Base-by-base conservation (phyloP, 345 rosid species). In the Populus nigra region DNA sequence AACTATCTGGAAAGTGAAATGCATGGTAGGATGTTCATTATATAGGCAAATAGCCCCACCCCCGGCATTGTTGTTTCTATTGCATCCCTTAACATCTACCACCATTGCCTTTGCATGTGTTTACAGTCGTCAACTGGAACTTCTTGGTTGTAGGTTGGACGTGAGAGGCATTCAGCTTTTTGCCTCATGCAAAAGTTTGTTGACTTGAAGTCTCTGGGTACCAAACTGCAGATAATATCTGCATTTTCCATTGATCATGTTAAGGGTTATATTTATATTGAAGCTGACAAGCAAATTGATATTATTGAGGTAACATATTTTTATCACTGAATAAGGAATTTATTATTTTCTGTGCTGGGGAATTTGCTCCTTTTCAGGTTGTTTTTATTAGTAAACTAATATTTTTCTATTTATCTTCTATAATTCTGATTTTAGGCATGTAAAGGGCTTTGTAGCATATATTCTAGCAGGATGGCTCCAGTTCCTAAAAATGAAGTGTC, bases 121-220 rank as follows among this genome's bases (percentile, higher is more conserved):
- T 74, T 17, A 10, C 31, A 22, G 47, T 5, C n/a, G 69, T 83
- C 29, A 22, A 47, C 57, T 79, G 57, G 76, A 71, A 77, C 63
- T 77, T 84, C 63, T 84, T 53, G 55, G 75, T 43, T 81, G 80
- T 83, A 93, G 99, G 87, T 86, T 84, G 97, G 96, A 72, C 90
- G 93, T 25, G 98, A 96, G 88, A 88, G 82, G 83, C 91, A 88
- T 77, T 90, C 89, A 1, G 94, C 86, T 43, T 90, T 96, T 82
- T 96, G 97, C 79, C 91, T 96, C 72, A 96, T 92, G 98, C 97
- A 92, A 89, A 96, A 96, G 78, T 96, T 86, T 88, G 87, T 87
- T n/a, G 95, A 93, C 84, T 39, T 93, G 86, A 79, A 86, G 71
- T 82, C 90, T 81, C 82, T 91, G 7, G 94, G 91, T 66, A 84